phyloP scores from a whole-genome alignment of 495 filamentous ascomycete genomes.

The Penicillium paradoxum region DNA sequence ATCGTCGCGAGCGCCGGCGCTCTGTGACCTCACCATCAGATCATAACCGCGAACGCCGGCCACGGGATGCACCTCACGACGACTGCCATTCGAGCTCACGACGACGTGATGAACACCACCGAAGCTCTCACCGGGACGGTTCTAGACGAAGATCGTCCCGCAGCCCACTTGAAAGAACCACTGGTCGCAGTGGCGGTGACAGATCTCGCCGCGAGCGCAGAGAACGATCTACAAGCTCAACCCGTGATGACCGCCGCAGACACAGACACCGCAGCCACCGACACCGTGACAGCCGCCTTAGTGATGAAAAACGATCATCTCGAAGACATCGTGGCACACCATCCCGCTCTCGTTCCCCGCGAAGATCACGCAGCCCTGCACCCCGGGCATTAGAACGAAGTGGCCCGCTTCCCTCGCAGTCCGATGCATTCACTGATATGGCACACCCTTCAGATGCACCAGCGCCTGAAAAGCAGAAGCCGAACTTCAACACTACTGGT shows the following conservation, averaged over 20 bases:
- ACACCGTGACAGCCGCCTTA: constrained; percentile 26
- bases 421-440: constrained; percentile 59
- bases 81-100: constrained; percentile 26
- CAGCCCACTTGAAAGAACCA: constrained; percentile 13
- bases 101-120: constrained; percentile 26
- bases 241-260: constrained; percentile 26
- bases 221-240: constrained; percentile 20
- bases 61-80: constrained; percentile 17
- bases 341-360: constrained; percentile 33
- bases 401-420: constrained; percentile 65
- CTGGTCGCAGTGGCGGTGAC: constrained; percentile 23
- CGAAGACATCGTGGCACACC: constrained; percentile 24
- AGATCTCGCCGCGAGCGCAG: constrained; percentile 24
- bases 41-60: constrained; percentile 24
- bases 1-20: constrained; percentile 15
- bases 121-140: constrained; percentile 29
- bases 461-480: constrained; percentile 67
- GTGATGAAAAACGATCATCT: constrained; percentile 22
- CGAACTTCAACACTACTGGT: constrained; percentile 79
- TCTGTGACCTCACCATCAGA: constrained; percentile 19
- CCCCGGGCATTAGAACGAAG: constrained; percentile 32
- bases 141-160: constrained; percentile 21
- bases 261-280: constrained; percentile 30
- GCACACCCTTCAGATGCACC: constrained; percentile 32
- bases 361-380: constrained; percentile 23